Evolutionary conservation across 1,139 yeast species (phyloP).

Genomic region (Kluyveromyces sp.): DNA sequence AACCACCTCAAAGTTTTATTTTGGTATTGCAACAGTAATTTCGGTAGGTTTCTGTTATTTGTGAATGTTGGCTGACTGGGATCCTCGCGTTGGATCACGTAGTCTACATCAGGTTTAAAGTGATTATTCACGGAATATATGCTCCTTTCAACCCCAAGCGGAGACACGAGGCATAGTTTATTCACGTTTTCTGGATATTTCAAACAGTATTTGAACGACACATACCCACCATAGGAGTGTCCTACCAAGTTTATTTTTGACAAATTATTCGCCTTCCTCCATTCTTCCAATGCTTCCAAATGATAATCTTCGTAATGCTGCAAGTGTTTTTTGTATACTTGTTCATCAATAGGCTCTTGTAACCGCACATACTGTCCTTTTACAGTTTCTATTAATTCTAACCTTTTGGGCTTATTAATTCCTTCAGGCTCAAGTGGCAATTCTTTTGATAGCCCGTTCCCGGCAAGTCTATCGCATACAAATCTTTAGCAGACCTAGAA

Average conservation of each 20-base stretch:
- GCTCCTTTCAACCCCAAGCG: constrained; percentile 81
- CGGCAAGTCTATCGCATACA: constrained; percentile 76
- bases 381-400: constrained; percentile 11
- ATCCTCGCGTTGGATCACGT: constrained; percentile 15
- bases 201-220: constrained; percentile 69
- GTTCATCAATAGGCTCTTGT: constrained; percentile 11
- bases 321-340: constrained; percentile 10
- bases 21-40: constrained; percentile 25
- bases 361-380: constrained; percentile 10
- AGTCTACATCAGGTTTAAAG: constrained; percentile 11
- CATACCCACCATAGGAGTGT: constrained; percentile 89
- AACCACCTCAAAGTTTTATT: constrained; percentile 43
- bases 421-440: constrained; percentile 16
- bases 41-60: constrained; percentile 23
- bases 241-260: constrained; percentile 67
- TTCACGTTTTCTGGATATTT: constrained; percentile 64
- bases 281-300: constrained; percentile 70
- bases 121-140: constrained; percentile 52
- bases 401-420: constrained; percentile 8
- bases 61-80: constrained; percentile 21
- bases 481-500: constrained; percentile 37
- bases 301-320: constrained; percentile 63
- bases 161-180: constrained; percentile 68
- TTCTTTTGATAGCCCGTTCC: constrained; percentile 50
- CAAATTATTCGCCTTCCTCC: constrained; percentile 59